Evolutionary conservation across 116 monocot species (phyloP).

Genomic region (Iris pallida): DNA sequence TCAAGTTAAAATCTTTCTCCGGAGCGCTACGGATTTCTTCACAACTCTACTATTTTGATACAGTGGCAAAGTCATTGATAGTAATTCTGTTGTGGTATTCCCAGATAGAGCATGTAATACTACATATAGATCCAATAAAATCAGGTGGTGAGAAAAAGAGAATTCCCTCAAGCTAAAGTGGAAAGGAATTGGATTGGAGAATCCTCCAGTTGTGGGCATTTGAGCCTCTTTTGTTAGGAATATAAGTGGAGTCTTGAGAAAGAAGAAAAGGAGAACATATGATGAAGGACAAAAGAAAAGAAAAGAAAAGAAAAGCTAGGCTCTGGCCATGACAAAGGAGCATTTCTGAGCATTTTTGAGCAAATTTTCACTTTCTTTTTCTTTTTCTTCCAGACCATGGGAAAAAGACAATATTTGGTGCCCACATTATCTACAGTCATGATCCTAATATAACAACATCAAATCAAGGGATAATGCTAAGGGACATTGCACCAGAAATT

Average conservation of each 20-base stretch:
- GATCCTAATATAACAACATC: conserved; percentile 15
- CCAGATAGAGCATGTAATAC: no score
- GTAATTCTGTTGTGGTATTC: no score
- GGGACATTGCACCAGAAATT: conserved; percentile 5
- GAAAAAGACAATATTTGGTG: conserved; percentile 21
- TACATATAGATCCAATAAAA: no score
- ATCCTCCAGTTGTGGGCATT: conserved; percentile 12
- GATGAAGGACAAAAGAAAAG: conserved; percentile 6
- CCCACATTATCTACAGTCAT: conserved; percentile 6
- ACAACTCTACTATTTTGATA: no score
- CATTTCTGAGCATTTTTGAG: conserved; percentile 12
- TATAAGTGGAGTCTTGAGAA: conserved; percentile 25
- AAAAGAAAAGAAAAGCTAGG: conserved; percentile 4
- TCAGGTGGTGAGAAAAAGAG: no score
- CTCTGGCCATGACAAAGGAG: conserved; percentile 5
- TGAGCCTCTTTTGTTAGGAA: conserved; percentile 14
- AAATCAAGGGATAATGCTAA: conserved; percentile 19
- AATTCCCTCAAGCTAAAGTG: background rate
- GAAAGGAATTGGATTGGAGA: background rate
- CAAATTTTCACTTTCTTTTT: no score
- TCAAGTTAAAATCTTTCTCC: no score
- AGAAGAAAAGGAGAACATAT: conserved; percentile 30
- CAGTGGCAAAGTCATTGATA: no score
- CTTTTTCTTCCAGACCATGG: background rate
- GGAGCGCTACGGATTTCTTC: no score